Conservation (phyloP, 2,329 filamentous ascomycete genomes). For the Tolypocladium inflatum region DNA sequence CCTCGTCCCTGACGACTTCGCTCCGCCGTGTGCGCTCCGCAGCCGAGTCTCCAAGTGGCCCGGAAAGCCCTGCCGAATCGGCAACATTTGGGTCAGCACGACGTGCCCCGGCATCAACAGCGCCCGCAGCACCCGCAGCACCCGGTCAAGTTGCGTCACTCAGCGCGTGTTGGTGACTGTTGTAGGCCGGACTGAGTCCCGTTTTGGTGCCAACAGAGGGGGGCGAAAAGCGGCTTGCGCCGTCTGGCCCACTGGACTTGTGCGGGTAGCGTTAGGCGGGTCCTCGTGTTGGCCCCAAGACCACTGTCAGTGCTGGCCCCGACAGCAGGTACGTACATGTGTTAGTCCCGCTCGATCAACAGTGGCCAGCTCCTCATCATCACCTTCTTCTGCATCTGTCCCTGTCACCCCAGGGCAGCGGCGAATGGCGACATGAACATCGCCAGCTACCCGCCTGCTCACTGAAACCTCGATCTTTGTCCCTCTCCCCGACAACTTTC, state of each 20-base stretch:
- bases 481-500: background rate
- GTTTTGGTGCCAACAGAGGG: background rate
- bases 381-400: background rate
- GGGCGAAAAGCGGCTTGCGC: background rate
- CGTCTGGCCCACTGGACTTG: background rate
- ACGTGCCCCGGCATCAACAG: too few species aligned
- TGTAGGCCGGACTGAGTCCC: background rate
- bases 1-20: background rate
- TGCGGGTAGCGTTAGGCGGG: background rate
- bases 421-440: constrained; percentile 2
- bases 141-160: background rate
- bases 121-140: background rate
- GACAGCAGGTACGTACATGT: background rate
- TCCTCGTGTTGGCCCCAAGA: background rate
- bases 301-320: background rate
- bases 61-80: background rate
- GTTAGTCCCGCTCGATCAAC: background rate
- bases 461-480: background rate
- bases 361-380: background rate
- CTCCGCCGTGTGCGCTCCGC: background rate
- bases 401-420: constrained; percentile 3
- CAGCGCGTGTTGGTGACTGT: background rate
- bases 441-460: background rate
- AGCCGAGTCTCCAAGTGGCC: background rate
- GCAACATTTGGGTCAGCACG: background rate